Conservation (phyloP, 192 early-diverging fungal species). For the Glomus cerebriforme region DNA sequence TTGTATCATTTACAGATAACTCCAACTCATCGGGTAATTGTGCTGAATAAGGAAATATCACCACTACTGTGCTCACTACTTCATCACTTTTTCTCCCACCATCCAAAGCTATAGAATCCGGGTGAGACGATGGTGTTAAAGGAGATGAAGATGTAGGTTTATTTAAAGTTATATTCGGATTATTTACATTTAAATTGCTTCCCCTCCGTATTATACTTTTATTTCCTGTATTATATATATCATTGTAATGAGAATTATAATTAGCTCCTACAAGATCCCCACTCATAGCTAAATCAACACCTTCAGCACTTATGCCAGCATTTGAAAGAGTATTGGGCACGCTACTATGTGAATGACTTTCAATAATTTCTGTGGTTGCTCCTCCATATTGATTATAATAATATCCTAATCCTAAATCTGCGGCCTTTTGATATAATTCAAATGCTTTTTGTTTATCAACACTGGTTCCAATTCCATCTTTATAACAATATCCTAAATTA, state of each 20-base stretch:
- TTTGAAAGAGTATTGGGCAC: not conserved
- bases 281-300: not conserved
- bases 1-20: slow-evolving; percentile 69
- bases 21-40: slow-evolving; percentile 77
- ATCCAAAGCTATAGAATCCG: not conserved
- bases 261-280: not conserved
- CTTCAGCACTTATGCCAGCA: not conserved
- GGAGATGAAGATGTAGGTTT: not conserved
- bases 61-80: not conserved
- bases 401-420: no score
- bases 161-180: not conserved
- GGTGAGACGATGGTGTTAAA: not conserved
- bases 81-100: not conserved
- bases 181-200: not conserved
- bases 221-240: not conserved
- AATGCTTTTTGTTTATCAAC: no score
- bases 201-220: not conserved
- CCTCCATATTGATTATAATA: not conserved
- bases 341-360: not conserved
- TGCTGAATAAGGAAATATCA: slow-evolving; percentile 59
- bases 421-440: no score
- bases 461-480: no score
- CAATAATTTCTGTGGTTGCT: not conserved
- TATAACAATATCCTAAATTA: no score
- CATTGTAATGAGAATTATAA: not conserved